phyloP scores from a whole-genome alignment of 2,329 filamentous ascomycete genomes.

The Pseudocercospora fuligena region DNA sequence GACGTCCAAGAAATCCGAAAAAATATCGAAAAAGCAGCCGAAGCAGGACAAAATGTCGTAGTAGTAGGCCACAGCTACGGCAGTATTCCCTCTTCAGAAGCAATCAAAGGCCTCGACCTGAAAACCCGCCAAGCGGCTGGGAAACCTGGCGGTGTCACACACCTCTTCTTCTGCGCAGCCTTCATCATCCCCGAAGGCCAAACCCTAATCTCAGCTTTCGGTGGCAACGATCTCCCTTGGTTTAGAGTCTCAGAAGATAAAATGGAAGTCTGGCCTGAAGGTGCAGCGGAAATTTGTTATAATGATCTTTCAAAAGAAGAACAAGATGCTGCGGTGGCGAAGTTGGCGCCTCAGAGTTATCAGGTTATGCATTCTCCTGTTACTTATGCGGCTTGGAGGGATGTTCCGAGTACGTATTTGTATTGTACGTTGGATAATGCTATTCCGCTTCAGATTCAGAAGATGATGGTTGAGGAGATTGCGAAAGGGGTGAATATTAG shows the following conservation, averaged over 20 bases:
- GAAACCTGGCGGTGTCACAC: slow-evolving; percentile 32
- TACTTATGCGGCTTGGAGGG: slow-evolving; percentile 44
- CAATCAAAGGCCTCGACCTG: slow-evolving; percentile 28
- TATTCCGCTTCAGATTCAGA: slow-evolving; percentile 43
- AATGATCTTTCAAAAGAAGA: slow-evolving; percentile 22
- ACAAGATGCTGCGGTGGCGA: slow-evolving; percentile 13
- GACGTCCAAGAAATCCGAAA: slow-evolving; percentile 17
- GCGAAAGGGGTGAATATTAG: slow-evolving; percentile 25
- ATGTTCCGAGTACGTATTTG: slow-evolving; percentile 48
- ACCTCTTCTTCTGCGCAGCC: slow-evolving; percentile 34
- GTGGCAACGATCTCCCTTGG: slow-evolving; percentile 19
- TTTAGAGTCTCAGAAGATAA: slow-evolving; percentile 22
- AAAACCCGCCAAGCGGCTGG: slow-evolving; percentile 17
- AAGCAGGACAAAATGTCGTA: slow-evolving; percentile 36
- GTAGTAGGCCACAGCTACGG: slow-evolving; percentile 41
- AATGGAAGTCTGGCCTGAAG: slow-evolving; percentile 15
- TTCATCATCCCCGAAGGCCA: slow-evolving; percentile 33
- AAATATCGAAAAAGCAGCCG: slow-evolving; percentile 24
- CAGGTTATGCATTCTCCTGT: slow-evolving; percentile 20
- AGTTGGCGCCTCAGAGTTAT: slow-evolving; percentile 19
- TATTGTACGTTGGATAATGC: slow-evolving; percentile 48
- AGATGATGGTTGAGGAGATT: slow-evolving; percentile 41
- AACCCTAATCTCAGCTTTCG: slow-evolving; percentile 27
- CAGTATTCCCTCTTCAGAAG: slow-evolving; percentile 35
- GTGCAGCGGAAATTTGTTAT: slow-evolving; percentile 26